Evolutionary conservation across 805 yeast species (phyloP).

Genomic region (Candida hispaniensis): DNA sequence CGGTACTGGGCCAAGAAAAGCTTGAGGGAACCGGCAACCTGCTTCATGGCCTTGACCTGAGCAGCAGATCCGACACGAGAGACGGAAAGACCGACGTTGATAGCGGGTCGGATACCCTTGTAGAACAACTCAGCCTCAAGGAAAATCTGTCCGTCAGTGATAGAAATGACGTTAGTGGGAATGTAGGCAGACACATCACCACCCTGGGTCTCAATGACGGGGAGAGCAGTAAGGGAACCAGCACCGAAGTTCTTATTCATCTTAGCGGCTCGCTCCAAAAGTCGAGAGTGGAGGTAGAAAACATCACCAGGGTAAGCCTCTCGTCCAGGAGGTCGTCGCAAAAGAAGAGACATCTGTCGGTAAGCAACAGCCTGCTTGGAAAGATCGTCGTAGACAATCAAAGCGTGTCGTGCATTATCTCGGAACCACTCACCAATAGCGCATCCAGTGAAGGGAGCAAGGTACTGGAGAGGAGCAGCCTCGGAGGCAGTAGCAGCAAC

Average conservation of each 20-base stretch:
- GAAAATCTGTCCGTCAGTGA: conserved; percentile 96
- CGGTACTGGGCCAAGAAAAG: conserved; percentile 99
- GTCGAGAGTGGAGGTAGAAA: conserved; percentile 90
- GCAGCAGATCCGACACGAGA: conserved; percentile 99
- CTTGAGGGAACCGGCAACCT: conserved; percentile 99
- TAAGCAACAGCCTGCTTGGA: conserved; percentile 99
- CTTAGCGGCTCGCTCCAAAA: conserved; percentile 96
- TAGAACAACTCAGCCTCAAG: conserved; percentile 98
- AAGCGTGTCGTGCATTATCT: conserved; percentile 97
- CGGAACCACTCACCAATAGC: conserved; percentile 99
- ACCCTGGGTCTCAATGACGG: conserved; percentile 97
- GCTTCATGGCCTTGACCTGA: conserved; percentile 99
- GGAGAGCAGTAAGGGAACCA: conserved; percentile 93
- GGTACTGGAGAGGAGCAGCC: conserved; percentile 99
- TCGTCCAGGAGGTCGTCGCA: conserved; percentile 96
- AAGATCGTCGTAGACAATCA: conserved; percentile 94
- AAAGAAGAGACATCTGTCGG: conserved; percentile 96
- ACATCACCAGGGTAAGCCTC: conserved; percentile 97
- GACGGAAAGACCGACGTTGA: conserved; percentile 98
- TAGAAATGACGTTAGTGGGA: conserved; percentile 96
- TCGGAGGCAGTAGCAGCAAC: conserved; percentile 99
- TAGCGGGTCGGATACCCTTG: conserved; percentile 99
- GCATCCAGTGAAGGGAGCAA: conserved; percentile 99
- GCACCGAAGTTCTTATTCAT: conserved; percentile 81
- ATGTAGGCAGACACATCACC: conserved; percentile 98